Evolutionary conservation across 2,329 filamentous ascomycete species (phyloP).

Genomic region (Colletotrichum noveboracense): DNA sequence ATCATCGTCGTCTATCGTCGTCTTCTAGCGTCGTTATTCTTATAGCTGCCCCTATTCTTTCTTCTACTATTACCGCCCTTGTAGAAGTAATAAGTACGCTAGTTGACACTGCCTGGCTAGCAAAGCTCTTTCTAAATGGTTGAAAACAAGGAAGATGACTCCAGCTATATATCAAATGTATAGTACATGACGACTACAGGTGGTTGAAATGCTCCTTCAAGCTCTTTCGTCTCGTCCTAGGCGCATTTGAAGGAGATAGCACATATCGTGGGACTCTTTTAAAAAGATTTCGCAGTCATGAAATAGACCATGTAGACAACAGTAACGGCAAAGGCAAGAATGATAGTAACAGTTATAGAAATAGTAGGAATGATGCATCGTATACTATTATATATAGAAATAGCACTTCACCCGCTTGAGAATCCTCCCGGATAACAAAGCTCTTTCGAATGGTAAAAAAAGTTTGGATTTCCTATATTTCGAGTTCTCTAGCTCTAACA

Average conservation of each 20-base stretch:
- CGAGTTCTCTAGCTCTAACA: not conserved
- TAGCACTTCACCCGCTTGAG: not conserved
- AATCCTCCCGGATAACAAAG: not conserved
- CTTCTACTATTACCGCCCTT: no score
- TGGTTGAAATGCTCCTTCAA: not conserved
- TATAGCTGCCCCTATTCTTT: fast-evolving
- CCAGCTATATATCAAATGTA: not conserved
- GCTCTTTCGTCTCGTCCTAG: not conserved
- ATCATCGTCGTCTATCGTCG: no score
- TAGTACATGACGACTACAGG: not conserved
- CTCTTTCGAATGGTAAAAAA: not conserved
- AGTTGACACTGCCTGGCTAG: no score
- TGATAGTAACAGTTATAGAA: not conserved
- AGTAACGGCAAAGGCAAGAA: not conserved
- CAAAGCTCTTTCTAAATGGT: no score
- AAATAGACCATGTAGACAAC: not conserved
- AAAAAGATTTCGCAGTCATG: not conserved
- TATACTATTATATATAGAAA: not conserved
- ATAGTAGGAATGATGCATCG: not conserved
- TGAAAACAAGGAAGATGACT: not conserved
- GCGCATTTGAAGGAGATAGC: not conserved
- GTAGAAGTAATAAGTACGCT: no score
- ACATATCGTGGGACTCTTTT: no score
- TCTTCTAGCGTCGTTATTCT: no score
- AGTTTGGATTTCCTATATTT: not conserved